Base-by-base conservation (phyloP, 176 grass and related monocot species). In the Saccharum officinarum region DNA sequence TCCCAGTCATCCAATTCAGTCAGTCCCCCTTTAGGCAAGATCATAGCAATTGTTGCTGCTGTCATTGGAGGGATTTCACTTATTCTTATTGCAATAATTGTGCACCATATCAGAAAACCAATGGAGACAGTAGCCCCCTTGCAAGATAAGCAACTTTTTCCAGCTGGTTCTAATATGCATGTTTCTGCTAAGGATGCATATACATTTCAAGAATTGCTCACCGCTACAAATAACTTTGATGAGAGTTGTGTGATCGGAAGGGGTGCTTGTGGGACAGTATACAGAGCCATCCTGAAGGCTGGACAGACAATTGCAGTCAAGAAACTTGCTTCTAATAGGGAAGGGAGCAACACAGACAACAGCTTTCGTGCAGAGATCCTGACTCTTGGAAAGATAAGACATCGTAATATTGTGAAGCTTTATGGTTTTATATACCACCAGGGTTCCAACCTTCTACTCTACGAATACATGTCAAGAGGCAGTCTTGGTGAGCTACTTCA, bases 301-400 rank as follows among this genome's bases (percentile, higher is more conserved):
- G 94, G 92, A 40, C 86, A 85, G 31, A 92, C 72, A 82, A 84
- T 99, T 80, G 97, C 97, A 1, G 97, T 96, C 78, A 99, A 99
- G 87, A 99, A 92, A 66, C 75, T 99, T 83, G 94, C 94, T 76
- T 96, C 97, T 36, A 97, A 97, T 60, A 83, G 94, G 80, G 97
- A 99, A 77, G 97, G 97, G 47, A 97, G 68, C 88, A 96, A 96
- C 83, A 91, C 90, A 11, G 97, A 99, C 26, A 97, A 97, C 62
- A 97, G 97, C 67, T 99, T 99, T 41, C 92, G 34, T 78, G 97
- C 97, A 41, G 97, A 99, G 89, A 99, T 99, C 82, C 64, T 91
- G 69, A 99, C 97, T 80, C 92, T 99, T 75, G 97, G 97, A 88
- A 99, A 99, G 85, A 99, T 99, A 79, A 92, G 97, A 26, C 97